Evolutionary conservation across 495 filamentous ascomycete species (phyloP), one percentile per base, ranked within the genome.

Genomic region (Achaetomiella virescens): DNA sequence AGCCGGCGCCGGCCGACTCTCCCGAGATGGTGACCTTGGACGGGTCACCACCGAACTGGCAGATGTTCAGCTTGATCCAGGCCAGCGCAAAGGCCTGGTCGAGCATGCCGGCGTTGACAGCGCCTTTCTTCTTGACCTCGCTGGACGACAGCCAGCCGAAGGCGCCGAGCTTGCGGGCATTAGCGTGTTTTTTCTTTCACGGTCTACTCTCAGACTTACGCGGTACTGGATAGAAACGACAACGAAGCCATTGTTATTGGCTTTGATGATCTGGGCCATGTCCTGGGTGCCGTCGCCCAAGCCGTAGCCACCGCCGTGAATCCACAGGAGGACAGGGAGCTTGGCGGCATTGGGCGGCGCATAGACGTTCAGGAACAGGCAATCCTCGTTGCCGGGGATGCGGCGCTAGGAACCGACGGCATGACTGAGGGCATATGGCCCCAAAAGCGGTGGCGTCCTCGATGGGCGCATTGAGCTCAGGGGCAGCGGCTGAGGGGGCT

Each of bases 1-100:
- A 65, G 0, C 83, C 84, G 8, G 75, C 87, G 25, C 88, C 88
- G 3, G 88, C 85, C 6, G 81, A 85, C 53, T 89, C 82, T 15
- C 88, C 88, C 54, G 81, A 76, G 12, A 91, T 76, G 1, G 88
- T 93, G 27, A 91, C 81, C 48, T 75, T 70, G 21, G 66, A 60
- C 3, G 81, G 76, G 62, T 91, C 83, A 12, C 89, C 88, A 12
- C 87, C 87, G 58, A 91, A 91, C 53, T 69, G 53, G 51, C 67
- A 65, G 54, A 91, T 89, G 63, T 89, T 70, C 54, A 79, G 74
- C 57, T 86, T 76, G 10, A 91, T 78, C 89, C 89, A 93, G 33
- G 86, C 68, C 33, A 91, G 71, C 14, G 84, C 86, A 58, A 87
- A 74, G 8, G 79, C 74, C 60, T 88, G 84, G 62, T 92, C 89